Evolutionary conservation across 2,329 filamentous ascomycete species (phyloP).

Genomic region (Cadophora gregata): DNA sequence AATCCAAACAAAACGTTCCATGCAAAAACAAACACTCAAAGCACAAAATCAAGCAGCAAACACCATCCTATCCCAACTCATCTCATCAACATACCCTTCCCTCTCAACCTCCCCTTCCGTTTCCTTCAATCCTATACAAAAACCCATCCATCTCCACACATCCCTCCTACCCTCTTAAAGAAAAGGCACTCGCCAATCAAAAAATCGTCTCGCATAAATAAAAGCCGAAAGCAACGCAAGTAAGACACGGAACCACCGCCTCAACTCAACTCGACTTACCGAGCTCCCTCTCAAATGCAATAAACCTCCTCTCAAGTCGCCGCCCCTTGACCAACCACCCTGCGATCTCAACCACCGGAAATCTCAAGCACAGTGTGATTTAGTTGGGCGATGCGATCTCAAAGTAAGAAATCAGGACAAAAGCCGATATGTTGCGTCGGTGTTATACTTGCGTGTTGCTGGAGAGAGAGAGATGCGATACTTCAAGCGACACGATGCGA

Average conservation of each 20-base stretch:
- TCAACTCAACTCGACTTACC: not conserved
- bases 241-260: not conserved
- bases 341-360: not conserved
- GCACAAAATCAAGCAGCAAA: not conserved
- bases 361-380: not conserved
- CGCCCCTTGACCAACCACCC: not conserved
- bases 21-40: not conserved
- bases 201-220: not conserved
- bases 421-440: not conserved
- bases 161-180: not conserved
- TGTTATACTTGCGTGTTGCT: not conserved
- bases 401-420: not conserved
- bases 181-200: not conserved
- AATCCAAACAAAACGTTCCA: not conserved
- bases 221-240: not conserved
- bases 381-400: too few relatives aligned
- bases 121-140: not conserved
- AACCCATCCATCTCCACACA: not conserved
- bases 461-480: not conserved
- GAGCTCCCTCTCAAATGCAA: not conserved
- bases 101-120: too few relatives aligned
- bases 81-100: not conserved
- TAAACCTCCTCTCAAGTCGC: not conserved
- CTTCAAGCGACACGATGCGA: slow-evolving; percentile 6
- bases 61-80: not conserved